These are phyloP conservation scores for Houttuynia cordata DNA, from an alignment of 164 flowering plant species.

Conservation along the genomic window DNA sequence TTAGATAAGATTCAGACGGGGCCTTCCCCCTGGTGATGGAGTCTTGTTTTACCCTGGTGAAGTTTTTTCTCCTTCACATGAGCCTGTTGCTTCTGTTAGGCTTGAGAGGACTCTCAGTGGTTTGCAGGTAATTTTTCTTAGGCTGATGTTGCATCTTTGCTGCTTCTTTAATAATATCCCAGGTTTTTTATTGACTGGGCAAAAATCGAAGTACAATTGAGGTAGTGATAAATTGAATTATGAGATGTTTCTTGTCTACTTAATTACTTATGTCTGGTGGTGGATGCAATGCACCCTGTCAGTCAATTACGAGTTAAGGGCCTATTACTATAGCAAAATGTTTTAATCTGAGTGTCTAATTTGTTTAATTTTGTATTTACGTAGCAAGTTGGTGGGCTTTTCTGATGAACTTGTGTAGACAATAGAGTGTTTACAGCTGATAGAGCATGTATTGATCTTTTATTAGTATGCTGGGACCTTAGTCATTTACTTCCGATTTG, in stretches of 20 bases:
- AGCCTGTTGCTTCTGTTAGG: constrained; percentile 84
- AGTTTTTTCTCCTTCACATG: constrained; percentile 62
- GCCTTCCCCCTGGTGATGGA: constrained; percentile 98
- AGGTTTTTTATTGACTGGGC: not conserved
- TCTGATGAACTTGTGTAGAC: too few relatives aligned
- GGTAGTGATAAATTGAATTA: too few relatives aligned
- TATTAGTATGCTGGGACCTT: not conserved
- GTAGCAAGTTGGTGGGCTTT: too few relatives aligned
- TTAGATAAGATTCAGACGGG: constrained; percentile 86
- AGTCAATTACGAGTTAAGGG: too few relatives aligned
- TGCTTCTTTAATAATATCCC: not conserved
- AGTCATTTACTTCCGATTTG: not conserved
- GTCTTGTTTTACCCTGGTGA: constrained; percentile 93
- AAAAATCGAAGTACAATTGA: too few relatives aligned
- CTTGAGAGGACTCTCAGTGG: constrained; percentile 89
- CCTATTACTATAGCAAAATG: too few relatives aligned
- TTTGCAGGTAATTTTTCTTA: constrained; percentile 57
- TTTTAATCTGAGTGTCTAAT: too few relatives aligned
- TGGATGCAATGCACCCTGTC: too few relatives aligned
- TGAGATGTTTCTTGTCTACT: too few relatives aligned
- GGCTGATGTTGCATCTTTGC: not conserved
- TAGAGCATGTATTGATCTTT: not conserved
- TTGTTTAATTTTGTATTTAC: too few relatives aligned
- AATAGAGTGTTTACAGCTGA: not conserved
- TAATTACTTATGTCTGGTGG: too few relatives aligned